Conservation (phyloP, 768 basidiomycete genomes). For the Xerocomus potaroensis region DNA sequence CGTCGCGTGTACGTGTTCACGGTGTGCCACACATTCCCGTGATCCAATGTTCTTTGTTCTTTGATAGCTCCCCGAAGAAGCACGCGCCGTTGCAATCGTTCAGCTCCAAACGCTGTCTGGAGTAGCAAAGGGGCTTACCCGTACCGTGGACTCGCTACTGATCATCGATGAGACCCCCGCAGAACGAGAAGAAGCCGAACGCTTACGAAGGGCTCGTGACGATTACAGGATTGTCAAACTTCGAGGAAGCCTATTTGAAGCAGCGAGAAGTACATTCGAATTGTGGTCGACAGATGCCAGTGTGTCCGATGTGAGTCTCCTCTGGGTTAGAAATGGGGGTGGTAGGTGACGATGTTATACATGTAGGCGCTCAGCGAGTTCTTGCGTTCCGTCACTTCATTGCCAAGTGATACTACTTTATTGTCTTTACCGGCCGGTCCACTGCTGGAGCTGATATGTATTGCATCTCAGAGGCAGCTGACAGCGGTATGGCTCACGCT, state of each 20-base stretch:
- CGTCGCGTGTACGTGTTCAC: slow-evolving; percentile 42
- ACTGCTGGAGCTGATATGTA: slow-evolving; percentile 72
- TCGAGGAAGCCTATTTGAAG: slow-evolving; percentile 61
- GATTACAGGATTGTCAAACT: slow-evolving; percentile 61
- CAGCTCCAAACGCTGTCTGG: slow-evolving; percentile 82
- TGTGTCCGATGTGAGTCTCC: slow-evolving; percentile 63
- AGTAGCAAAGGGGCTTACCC: slow-evolving; percentile 82
- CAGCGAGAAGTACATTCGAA: slow-evolving; percentile 57
- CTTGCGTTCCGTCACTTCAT: slow-evolving; percentile 79
- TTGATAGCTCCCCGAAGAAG: slow-evolving; percentile 65
- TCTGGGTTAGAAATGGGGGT: background rate
- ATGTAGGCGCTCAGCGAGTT: slow-evolving; percentile 73
- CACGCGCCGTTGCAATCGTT: slow-evolving; percentile 57
- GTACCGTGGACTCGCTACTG: slow-evolving; percentile 62
- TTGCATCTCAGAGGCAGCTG: slow-evolving; percentile 64
- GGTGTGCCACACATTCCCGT: background rate
- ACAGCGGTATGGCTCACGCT: slow-evolving; percentile 85
- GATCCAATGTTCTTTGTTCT: background rate
- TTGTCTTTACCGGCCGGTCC: slow-evolving; percentile 80
- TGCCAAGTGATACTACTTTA: slow-evolving; percentile 72
- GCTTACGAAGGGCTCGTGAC: slow-evolving; percentile 55
- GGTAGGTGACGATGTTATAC: slow-evolving; percentile 1
- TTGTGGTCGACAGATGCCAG: slow-evolving; percentile 79
- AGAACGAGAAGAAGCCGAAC: slow-evolving; percentile 46
- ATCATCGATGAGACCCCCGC: slow-evolving; percentile 57